Percentiles rank a stretch among this genome's conserved stretches.
These are phyloP conservation scores for Fonsecaea nubica DNA, from an alignment of 2,329 filamentous ascomycete species.

Conservation along the genomic window DNA sequence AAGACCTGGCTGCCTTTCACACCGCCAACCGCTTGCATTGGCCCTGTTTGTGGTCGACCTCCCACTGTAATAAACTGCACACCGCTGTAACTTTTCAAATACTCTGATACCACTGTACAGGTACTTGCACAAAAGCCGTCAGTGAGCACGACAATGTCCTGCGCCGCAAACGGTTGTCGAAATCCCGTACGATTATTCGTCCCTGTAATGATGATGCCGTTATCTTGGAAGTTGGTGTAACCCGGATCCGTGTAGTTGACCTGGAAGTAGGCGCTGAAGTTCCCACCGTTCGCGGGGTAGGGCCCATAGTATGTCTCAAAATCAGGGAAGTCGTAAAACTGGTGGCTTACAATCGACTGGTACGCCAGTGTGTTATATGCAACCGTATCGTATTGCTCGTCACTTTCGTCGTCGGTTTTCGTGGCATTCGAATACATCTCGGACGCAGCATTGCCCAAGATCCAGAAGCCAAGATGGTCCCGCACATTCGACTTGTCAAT, in stretches of 20 bases:
- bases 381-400: constrained; percentile 44
- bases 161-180: constrained; percentile 60
- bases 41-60: constrained; percentile 60
- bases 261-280: constrained; percentile 64
- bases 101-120: constrained; percentile 63
- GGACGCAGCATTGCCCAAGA: constrained; percentile 44
- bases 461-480: constrained; percentile 50
- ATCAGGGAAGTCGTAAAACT: constrained; percentile 47
- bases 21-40: constrained; percentile 71
- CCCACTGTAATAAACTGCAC: constrained; percentile 66
- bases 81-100: constrained; percentile 60
- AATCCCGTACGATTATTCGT: constrained; percentile 58
- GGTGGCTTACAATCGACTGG: constrained; percentile 43
- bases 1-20: constrained; percentile 59
- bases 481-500: constrained; percentile 58
- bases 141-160: constrained; percentile 56
- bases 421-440: constrained; percentile 32
- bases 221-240: constrained; percentile 43
- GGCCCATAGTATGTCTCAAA: constrained; percentile 54
- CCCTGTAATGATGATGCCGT: constrained; percentile 53
- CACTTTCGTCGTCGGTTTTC: constrained; percentile 38
- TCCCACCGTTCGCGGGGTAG: constrained; percentile 55
- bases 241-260: constrained; percentile 56
- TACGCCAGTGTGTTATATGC: constrained; percentile 43
- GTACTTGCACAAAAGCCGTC: constrained; percentile 67